These are phyloP conservation scores for Calonectria hongkongensis DNA, from an alignment of 2,329 filamentous ascomycete genomes.

Conservation along the genomic window DNA sequence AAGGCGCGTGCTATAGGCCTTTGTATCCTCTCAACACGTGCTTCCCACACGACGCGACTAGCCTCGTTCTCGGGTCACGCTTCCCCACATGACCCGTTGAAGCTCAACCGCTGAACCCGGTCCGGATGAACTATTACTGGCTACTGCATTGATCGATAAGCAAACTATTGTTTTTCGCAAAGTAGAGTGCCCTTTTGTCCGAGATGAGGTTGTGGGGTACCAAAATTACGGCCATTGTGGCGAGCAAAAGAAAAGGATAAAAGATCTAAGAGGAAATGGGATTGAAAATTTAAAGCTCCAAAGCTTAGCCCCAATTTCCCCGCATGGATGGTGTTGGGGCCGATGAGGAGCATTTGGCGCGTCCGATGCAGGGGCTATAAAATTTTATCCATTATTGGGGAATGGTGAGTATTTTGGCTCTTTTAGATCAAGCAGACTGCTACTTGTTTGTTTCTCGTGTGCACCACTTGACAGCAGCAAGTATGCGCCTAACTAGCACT, in stretches of 20 bases:
- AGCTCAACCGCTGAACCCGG: slow-evolving; percentile 21
- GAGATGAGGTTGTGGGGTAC: neutral
- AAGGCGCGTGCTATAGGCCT: neutral
- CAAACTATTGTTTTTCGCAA: neutral
- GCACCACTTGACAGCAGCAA: too few species aligned
- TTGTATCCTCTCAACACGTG: neutral
- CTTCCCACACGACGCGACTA: neutral
- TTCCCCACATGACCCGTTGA: slow-evolving; percentile 8
- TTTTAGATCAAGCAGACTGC: neutral
- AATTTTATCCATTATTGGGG: neutral
- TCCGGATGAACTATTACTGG: neutral
- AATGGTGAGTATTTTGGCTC: neutral
- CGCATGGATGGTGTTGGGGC: slow-evolving; percentile 7
- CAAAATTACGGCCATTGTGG: neutral
- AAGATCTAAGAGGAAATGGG: neutral
- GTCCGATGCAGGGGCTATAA: neutral
- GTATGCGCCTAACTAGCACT: too few species aligned
- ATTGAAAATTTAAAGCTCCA: neutral
- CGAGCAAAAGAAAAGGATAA: neutral
- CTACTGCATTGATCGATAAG: neutral
- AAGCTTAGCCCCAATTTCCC: slow-evolving; percentile 22
- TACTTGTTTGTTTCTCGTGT: too few species aligned
- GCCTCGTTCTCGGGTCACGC: neutral
- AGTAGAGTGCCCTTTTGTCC: neutral
- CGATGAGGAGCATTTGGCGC: neutral